Percentiles rank a stretch among this genome's conserved stretches.
phyloP scores from a whole-genome alignment of 257 asterid species.

The Rhazya stricta region DNA sequence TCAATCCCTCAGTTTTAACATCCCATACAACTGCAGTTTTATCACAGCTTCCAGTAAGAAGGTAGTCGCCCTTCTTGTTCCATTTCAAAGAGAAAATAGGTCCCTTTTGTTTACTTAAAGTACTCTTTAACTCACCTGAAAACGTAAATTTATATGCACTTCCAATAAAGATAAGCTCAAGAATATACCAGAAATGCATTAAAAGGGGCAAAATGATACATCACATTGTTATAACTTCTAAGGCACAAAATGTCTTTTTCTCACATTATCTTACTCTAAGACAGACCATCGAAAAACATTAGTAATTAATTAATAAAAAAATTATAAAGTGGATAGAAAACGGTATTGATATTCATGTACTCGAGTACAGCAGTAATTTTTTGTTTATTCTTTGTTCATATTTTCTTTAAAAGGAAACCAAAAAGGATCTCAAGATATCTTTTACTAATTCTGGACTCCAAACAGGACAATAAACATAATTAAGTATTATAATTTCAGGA shows the following conservation, averaged over 20 bases:
- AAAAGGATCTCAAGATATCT: background rate
- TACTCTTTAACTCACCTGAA: conserved; percentile 27
- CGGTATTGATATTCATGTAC: background rate
- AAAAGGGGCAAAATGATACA: background rate
- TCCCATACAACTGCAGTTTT: conserved; percentile 32
- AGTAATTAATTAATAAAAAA: background rate
- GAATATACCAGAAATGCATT: background rate
- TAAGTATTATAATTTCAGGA: background rate
- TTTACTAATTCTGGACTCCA: background rate
- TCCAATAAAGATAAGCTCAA: background rate
- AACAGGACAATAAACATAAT: background rate
- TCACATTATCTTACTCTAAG: background rate
- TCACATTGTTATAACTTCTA: background rate
- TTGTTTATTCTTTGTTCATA: background rate
- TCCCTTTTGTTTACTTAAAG: conserved; percentile 27
- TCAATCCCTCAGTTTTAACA: conserved; percentile 19
- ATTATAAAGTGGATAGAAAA: background rate
- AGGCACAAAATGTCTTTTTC: background rate
- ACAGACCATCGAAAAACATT: background rate
- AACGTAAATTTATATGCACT: background rate
- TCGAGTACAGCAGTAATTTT: background rate
- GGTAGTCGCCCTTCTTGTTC: conserved; percentile 28
- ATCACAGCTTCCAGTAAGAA: conserved; percentile 33
- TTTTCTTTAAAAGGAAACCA: background rate
- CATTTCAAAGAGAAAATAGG: conserved; percentile 31